Evolutionary conservation across 2,329 filamentous ascomycete species (phyloP).

Genomic region (Epichloe baconii): DNA sequence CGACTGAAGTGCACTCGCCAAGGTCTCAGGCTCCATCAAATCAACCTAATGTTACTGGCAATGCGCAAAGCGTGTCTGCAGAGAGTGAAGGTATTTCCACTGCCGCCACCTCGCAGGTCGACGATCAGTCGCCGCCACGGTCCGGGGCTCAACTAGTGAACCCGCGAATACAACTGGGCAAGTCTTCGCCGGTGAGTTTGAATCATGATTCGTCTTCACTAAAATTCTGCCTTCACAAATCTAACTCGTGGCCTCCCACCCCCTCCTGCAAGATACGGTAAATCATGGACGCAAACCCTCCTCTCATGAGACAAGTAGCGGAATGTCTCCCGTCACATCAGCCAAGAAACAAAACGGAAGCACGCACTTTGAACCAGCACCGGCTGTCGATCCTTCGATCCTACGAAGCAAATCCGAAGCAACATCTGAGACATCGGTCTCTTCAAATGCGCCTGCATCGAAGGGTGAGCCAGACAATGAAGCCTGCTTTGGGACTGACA

Average conservation of each 20-base stretch:
- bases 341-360: neutral
- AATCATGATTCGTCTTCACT: neutral
- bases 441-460: neutral
- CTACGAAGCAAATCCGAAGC: constrained; percentile 1
- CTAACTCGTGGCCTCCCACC: neutral
- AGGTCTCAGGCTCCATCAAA: neutral
- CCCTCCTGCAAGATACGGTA: neutral
- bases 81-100: neutral
- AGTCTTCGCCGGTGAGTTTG: constrained; percentile 1
- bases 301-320: neutral
- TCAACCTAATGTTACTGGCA: neutral
- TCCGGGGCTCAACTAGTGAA: neutral
- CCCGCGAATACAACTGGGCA: neutral
- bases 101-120: neutral
- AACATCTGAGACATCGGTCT: constrained; percentile 3
- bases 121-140: neutral
- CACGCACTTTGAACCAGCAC: neutral
- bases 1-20: neutral
- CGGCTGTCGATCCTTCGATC: neutral
- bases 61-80: neutral
- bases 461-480: constrained; percentile 3
- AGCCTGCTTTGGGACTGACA: no score
- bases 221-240: neutral
- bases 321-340: neutral
- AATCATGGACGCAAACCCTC: neutral